These are phyloP conservation scores for Rhodotorula diobovata DNA, from an alignment of 768 basidiomycete genomes.

Conservation along the genomic window DNA sequence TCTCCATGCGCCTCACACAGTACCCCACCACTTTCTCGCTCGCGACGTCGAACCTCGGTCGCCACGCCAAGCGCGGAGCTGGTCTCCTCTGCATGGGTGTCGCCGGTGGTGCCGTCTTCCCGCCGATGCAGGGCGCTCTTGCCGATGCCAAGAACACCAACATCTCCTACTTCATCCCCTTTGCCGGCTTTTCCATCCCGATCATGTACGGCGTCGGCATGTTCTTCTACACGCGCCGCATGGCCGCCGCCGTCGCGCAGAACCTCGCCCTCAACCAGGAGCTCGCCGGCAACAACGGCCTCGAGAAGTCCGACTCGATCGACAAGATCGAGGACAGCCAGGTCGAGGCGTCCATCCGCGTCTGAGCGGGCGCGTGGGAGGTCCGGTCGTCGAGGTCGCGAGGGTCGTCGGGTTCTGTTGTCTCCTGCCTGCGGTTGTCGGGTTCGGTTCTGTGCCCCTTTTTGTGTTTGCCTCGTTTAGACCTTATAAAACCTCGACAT, in stretches of 20 bases:
- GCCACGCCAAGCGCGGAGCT: conserved; percentile 42
- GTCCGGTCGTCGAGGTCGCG: too few relatives aligned
- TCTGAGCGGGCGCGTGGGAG: too few relatives aligned
- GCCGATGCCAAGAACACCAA: conserved; percentile 39
- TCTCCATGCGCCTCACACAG: too few relatives aligned
- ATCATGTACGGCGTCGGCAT: conserved; percentile 46
- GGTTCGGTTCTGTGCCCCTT: too few relatives aligned
- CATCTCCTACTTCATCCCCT: conserved; percentile 11
- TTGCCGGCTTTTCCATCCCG: conserved; percentile 3
- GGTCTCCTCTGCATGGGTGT: conserved; percentile 43
- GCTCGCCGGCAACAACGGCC: background rate
- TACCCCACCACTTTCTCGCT: conserved; percentile 36
- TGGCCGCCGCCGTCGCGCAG: conserved; percentile 41
- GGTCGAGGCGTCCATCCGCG: conserved; percentile 1
- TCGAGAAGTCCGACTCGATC: conserved; percentile 11
- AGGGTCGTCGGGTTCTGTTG: too few relatives aligned
- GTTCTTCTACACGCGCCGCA: conserved; percentile 90
- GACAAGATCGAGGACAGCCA: conserved; percentile 7
- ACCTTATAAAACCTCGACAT: too few relatives aligned
- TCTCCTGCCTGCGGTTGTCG: too few relatives aligned
- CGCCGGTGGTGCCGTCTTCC: conserved; percentile 41
- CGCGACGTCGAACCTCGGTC: conserved; percentile 30
- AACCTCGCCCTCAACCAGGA: conserved; percentile 50
- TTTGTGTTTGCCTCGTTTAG: too few relatives aligned
- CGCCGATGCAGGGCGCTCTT: conserved; percentile 47